A percentile compares a stretch with the other conserved stretches of the same genome.
phyloP scores from a whole-genome alignment of 2,329 filamentous ascomycete species.

The Arachnomyces sp. region DNA sequence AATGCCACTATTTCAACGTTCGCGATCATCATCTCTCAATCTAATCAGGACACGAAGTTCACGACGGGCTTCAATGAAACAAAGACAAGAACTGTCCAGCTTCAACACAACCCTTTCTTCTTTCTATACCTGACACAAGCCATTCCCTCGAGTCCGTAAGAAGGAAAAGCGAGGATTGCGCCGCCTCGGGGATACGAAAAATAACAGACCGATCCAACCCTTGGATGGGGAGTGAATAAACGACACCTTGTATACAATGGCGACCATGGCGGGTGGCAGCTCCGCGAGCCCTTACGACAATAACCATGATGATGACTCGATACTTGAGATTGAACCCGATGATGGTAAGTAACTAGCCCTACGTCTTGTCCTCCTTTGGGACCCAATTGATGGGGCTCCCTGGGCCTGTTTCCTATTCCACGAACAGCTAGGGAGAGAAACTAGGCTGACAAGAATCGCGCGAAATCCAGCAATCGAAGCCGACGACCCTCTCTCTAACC shows the following conservation, averaged over 20 bases:
- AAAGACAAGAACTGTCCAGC: not conserved
- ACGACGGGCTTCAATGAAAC: constrained; percentile 3
- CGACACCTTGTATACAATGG: constrained; percentile 9
- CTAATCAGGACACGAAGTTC: constrained; percentile 5
- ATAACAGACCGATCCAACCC: too few species aligned
- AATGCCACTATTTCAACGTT: constrained; percentile 27
- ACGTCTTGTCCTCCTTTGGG: not conserved
- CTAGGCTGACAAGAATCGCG: not conserved
- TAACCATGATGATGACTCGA: constrained; percentile 53
- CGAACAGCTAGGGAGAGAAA: constrained; percentile 1
- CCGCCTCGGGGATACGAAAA: too few species aligned
- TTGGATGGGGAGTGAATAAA: too few species aligned
- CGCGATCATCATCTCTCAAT: constrained; percentile 23
- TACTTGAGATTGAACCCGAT: constrained; percentile 66
- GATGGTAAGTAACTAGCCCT: constrained; percentile 40
- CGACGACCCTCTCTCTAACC: constrained; percentile 66
- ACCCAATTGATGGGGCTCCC: too few species aligned
- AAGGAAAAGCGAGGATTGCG: too few species aligned
- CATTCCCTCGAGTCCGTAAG: too few species aligned
- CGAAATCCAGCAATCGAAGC: constrained; percentile 65
- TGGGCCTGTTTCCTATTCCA: constrained; percentile 2
- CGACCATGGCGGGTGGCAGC: constrained; percentile 29
- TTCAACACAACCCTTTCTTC: too few species aligned
- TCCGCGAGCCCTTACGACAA: constrained; percentile 46
- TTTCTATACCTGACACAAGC: too few species aligned